Base-by-base conservation (phyloP, 176 grass and related monocot species). In the Paspalum notatum region DNA sequence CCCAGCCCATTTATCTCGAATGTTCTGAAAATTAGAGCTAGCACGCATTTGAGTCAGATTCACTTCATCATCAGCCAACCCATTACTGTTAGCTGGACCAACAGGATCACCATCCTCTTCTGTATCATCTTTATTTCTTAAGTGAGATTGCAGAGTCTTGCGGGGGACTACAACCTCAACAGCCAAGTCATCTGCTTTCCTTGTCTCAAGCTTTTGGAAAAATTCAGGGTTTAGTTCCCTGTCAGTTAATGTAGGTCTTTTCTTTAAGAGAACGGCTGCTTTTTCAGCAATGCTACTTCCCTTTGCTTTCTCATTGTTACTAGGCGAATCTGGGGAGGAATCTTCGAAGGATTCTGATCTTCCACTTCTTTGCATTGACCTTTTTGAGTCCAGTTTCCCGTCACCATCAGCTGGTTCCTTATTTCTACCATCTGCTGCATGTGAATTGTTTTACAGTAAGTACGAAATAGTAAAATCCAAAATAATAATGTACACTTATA, bases 191-290 rank as follows among this genome's bases (percentile, higher is more conserved):
- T 95, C 92, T 39, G 56, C 48, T 47, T 68, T 91, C 62, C 90
- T 95, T 20, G 92, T 87, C 77, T 99, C 96, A 62, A 99, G 90
- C 43, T 93, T 95, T 82, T 95, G 96, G 69, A 99, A 99, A 62
- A 99, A 99, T 8, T 95, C 96, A 63, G 92, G 86, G 59, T 99
- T 99, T 46, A 99, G 50, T 60, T 91, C 96, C 77, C 93, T 97
- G 55, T 97, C 91, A 37, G 64, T 94, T 66, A 92, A 71, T 44
- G 87, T 81, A n/a, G 92, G 73, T 78, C 80, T 99, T 91, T 88
- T 99, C 88, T 89, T 99, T 43, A 99, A 85, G n/a, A 99, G 71
- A 60, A 88, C 81, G 21, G 90, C 86, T 60, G 92, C 96, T 66
- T 95, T 99, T 88, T 99, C 96, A 50, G 74, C 69, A 55, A 99